Percentiles rank a stretch among this genome's conserved stretches.
These are phyloP conservation scores for Trypanosoma congolense DNA, from an alignment of 208 protist species.

Conservation along the genomic window DNA sequence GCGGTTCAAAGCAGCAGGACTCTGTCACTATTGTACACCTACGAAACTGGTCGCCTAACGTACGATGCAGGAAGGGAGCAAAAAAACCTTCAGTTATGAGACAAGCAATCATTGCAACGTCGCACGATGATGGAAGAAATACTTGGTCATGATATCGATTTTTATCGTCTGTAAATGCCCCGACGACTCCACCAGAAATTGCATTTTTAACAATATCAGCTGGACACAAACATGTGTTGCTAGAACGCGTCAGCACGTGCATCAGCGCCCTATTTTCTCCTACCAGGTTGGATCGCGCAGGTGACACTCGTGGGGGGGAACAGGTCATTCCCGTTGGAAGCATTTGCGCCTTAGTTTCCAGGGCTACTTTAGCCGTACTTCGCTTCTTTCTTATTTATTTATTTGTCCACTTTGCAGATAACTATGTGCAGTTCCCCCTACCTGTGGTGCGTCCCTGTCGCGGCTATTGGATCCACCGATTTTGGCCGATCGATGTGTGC, in stretches of 20 bases:
- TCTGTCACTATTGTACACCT: conserved; percentile 29
- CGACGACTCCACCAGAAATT: conserved; percentile 55
- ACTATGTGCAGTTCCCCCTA: too few species aligned
- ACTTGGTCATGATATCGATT: conserved; percentile 18
- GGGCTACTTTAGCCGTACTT: too few species aligned
- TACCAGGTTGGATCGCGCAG: conserved; percentile 19
- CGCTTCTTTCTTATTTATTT: too few species aligned
- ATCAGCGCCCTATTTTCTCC: conserved; percentile 55
- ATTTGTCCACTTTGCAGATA: too few species aligned
- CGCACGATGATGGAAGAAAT: conserved; percentile 57
- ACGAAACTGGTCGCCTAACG: conserved; percentile 21
- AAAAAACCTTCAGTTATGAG: conserved; percentile 64
- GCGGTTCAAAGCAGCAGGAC: conserved; percentile 40
- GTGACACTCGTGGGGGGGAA: neutral
- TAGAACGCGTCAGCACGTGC: conserved; percentile 57
- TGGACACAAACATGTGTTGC: conserved; percentile 29
- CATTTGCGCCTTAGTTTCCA: too few species aligned
- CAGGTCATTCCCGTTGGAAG: neutral
- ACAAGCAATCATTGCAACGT: conserved; percentile 31
- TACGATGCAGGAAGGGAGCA: conserved; percentile 38
- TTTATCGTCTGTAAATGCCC: conserved; percentile 29
- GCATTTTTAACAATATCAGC: conserved; percentile 49
- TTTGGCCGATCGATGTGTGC: too few species aligned
- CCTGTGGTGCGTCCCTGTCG: too few species aligned
- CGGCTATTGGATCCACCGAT: too few species aligned